phyloP scores from a whole-genome alignment of 2,329 filamentous ascomycete species.

The Pseudogymnoascus sp. region DNA sequence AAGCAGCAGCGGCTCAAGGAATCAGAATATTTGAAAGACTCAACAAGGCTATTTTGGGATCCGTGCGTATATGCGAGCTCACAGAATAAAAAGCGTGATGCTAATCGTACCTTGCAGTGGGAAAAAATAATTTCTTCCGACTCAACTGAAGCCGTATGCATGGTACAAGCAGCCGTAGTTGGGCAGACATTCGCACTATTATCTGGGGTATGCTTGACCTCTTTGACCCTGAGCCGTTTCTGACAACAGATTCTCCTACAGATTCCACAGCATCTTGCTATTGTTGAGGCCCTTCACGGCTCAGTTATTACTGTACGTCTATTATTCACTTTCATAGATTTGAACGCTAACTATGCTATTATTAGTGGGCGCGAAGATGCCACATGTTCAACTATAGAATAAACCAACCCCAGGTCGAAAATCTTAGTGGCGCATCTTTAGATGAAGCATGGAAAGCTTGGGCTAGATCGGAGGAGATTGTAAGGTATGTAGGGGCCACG shows the following conservation, averaged over 20 bases:
- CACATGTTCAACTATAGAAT: constrained; percentile 9
- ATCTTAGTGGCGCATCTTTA: background rate
- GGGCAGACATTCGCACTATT: constrained; percentile 16
- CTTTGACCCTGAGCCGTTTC: background rate
- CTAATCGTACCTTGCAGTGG: constrained; percentile 9
- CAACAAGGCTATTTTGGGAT: constrained; percentile 15
- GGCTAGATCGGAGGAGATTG: constrained; percentile 13
- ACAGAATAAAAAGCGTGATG: too few relatives aligned
- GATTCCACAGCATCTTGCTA: constrained; percentile 14
- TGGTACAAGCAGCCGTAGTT: constrained; percentile 14
- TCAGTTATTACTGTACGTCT: constrained; percentile 14
- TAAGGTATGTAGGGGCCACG: constrained; percentile 10
- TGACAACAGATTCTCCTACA: background rate
- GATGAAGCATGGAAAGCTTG: constrained; percentile 14
- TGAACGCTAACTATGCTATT: too few relatives aligned
- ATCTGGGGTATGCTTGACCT: constrained; percentile 12
- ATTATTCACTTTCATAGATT: too few relatives aligned
- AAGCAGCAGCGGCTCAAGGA: constrained; percentile 2
- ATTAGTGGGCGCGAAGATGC: constrained; percentile 11
- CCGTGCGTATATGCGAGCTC: background rate
- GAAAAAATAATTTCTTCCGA: background rate
- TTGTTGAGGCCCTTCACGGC: constrained; percentile 15
- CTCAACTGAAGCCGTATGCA: background rate
- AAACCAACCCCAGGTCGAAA: background rate
- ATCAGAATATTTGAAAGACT: constrained; percentile 16